Conservation (phyloP, 768 basidiomycete species). For the Kwoniella shandongensis region DNA sequence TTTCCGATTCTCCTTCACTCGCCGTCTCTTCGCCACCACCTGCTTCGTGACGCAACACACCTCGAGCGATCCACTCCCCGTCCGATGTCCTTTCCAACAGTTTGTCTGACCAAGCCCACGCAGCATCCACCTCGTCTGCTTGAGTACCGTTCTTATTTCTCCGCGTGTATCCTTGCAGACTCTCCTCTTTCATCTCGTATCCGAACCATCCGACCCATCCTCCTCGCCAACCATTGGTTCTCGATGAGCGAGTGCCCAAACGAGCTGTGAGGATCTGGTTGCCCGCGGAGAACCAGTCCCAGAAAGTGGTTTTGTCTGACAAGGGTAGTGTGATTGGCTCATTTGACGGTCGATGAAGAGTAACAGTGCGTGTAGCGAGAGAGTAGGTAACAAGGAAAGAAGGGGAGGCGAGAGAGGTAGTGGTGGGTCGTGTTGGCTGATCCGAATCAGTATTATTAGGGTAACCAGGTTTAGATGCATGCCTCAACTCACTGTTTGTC, state of each 20-base stretch:
- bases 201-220: constrained; percentile 55
- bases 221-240: constrained; percentile 35
- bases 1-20: not conserved
- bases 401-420: constrained; percentile 43
- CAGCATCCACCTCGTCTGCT: constrained; percentile 38
- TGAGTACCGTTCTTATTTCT: not conserved
- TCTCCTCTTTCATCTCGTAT: constrained; percentile 54
- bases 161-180: constrained; percentile 44
- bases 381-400: constrained; percentile 48
- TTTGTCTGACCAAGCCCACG: constrained; percentile 48
- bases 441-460: constrained; percentile 3
- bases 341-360: constrained; percentile 24
- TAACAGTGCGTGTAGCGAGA: constrained; percentile 33
- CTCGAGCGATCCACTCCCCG: constrained; percentile 46
- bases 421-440: constrained; percentile 45
- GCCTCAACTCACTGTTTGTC: constrained; percentile 43
- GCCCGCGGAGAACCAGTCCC: constrained; percentile 46
- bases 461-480: not conserved
- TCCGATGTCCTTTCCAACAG: constrained; percentile 34
- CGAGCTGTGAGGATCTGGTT: constrained; percentile 14
- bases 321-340: not conserved
- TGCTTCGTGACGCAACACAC: constrained; percentile 18
- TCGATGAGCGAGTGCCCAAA: not conserved
- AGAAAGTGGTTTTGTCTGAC: constrained; percentile 39
- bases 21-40: not conserved